Base-by-base conservation (phyloP, 768 basidiomycete species). In the Sporobolomyces phaffii region DNA sequence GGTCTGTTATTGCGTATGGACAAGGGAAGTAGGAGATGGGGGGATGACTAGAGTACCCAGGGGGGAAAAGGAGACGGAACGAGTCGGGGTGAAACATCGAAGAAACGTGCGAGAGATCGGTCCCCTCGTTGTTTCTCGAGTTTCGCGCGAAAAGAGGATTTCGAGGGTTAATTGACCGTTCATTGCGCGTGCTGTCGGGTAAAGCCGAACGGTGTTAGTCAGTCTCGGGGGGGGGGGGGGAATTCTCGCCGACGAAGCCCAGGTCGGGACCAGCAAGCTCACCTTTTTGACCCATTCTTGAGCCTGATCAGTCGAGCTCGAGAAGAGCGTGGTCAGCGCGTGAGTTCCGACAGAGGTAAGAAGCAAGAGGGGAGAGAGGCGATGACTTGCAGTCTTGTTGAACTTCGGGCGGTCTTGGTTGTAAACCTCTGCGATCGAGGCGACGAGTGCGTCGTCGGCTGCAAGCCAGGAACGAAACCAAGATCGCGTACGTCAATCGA, bases 371-470 rank as follows among this genome's bases (percentile, higher is more conserved):
- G 10, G 14, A 44, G 44, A 17, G 6, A 24, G 8, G 1, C 1
- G 26, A 22, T 9, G 22, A 24, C 68, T 2, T 28, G 63, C 70
- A 26, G 29, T 72, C 57, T 65, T 65, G 47, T 33, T 60, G 67
- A 72, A 72, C 17, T 47, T 13, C 18, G 52, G n/a, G 13, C 67
- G 66, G 44, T 72, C 67, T 10, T 44, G 17, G 57, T 65, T 65
- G 71, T 69, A 72, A 24, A 72, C 64, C 64, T 72, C 71, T 5
- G 71, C 71, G 52, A 72, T 72, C 26, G 67, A 68, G 17, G 71
- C 71, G 24, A 72, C 71, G n/a, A 72, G 64, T 4, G 71, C 71
- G 34, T 72, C 71, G 38, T 72, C 71, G 22, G 71, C 71, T 72
- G 33, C 10, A 17, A 5, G 18, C n/a, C n/a, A n/a, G n/a, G n/a